phyloP scores from a whole-genome alignment of 2,329 filamentous ascomycete genomes.

The Aspergillus uvarum region DNA sequence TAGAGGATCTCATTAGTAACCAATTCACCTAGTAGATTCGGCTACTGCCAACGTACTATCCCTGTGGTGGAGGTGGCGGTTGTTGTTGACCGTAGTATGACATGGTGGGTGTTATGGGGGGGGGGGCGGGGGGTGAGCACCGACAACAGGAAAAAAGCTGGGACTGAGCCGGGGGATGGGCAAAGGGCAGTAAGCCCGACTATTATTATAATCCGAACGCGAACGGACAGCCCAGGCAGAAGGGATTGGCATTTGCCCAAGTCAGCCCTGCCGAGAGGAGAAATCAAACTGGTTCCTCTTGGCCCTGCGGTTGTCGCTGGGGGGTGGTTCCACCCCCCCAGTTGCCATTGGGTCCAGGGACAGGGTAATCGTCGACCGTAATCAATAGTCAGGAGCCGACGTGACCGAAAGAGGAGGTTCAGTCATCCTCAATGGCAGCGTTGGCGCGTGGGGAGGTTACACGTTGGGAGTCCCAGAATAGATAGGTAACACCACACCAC shows the following conservation, averaged over 20 bases:
- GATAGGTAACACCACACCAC: background rate
- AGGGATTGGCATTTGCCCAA: background rate
- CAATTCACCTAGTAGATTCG: too few relatives aligned
- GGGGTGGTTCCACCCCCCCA: background rate
- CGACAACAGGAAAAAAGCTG: background rate
- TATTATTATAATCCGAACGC: background rate
- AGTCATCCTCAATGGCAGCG: background rate
- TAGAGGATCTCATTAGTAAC: background rate
- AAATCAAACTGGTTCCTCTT: background rate
- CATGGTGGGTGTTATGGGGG: background rate
- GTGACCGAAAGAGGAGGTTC: background rate
- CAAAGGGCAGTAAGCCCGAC: background rate
- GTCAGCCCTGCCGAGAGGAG: constrained; percentile 2
- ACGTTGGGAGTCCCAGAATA: background rate
- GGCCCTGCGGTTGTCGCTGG: constrained; percentile 3
- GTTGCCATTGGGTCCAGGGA: background rate
- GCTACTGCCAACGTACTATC: background rate
- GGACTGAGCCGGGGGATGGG: background rate
- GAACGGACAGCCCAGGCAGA: background rate
- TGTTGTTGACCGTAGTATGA: constrained; percentile 1
- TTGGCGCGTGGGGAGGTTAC: background rate
- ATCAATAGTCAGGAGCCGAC: background rate
- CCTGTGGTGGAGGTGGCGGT: constrained; percentile 4
- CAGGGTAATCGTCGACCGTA: background rate
- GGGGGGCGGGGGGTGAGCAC: background rate